A percentile compares a stretch with the other conserved stretches of the same genome.
phyloP scores from a whole-genome alignment of 2,329 filamentous ascomycete genomes.

The Phyllachora maydis region DNA sequence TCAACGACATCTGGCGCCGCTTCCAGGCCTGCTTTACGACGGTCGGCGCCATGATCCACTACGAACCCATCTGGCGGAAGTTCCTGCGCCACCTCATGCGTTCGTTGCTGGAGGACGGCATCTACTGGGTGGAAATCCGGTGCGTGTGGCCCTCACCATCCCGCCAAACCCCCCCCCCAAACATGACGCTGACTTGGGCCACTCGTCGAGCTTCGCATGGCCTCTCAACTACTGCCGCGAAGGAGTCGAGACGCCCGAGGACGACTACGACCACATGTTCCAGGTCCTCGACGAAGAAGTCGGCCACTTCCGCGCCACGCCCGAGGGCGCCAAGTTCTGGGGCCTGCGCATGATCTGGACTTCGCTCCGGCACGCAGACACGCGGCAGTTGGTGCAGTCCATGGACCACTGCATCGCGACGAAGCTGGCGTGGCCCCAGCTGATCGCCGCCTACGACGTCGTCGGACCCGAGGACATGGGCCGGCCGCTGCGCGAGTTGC shows the following conservation, averaged over 20 bases:
- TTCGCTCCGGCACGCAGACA: slow-evolving; percentile 40
- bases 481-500: slow-evolving; percentile 51
- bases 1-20: slow-evolving; percentile 69
- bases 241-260: slow-evolving; percentile 42
- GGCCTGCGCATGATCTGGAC: slow-evolving; percentile 77
- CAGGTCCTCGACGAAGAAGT: slow-evolving; percentile 60
- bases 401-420: slow-evolving; percentile 79
- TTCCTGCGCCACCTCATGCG: slow-evolving; percentile 55
- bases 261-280: slow-evolving; percentile 50
- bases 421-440: slow-evolving; percentile 58
- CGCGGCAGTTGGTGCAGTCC: slow-evolving; percentile 47
- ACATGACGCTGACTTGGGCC: background rate
- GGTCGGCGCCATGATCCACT: slow-evolving; percentile 56
- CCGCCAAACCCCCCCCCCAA: background rate
- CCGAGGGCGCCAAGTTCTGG: slow-evolving; percentile 61
- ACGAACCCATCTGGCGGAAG: slow-evolving; percentile 71
- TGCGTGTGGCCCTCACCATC: slow-evolving; percentile 7
- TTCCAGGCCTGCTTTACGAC: slow-evolving; percentile 58
- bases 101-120: slow-evolving; percentile 57
- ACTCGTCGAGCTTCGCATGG: slow-evolving; percentile 60
- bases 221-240: slow-evolving; percentile 46
- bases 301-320: slow-evolving; percentile 47
- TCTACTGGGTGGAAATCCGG: slow-evolving; percentile 67
- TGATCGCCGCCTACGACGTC: slow-evolving; percentile 75
- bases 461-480: slow-evolving; percentile 76